Base-by-base conservation (phyloP, 1,139 yeast species). In the Candida neerlandica region DNA sequence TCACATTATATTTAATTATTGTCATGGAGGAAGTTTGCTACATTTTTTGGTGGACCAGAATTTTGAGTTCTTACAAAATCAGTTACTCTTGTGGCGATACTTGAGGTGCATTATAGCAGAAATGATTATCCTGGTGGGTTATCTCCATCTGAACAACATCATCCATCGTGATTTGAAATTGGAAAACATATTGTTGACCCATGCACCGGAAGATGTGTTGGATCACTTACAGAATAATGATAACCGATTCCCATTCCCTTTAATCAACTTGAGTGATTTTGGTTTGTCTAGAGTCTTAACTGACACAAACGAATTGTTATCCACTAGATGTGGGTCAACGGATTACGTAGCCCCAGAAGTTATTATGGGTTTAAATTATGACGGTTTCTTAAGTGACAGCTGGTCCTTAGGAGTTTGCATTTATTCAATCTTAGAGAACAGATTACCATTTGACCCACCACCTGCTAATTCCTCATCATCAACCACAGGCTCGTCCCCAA, bases 401-500 rank as follows among this genome's bases (percentile, higher is more conserved):
- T 94, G 99, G 99, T 89, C 97, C 1, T 69, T 91, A 6, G 99
- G 98, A 1, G 98, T 92, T 4, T 73, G 91, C n/a, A 69, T 91
- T 1, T 94, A 91, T 63, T 82, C 96, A 1, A 69, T 92, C 33
- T 68, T 94, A 60, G 99, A 94, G 60, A 85, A 89, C 47, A 67
- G 97, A 49, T 73, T 94, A 46, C 99, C 99, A 1, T 94, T 94
- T 71, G 99, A 94, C 63, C 27, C 35, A 4, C 48, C 45, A 32
- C 32, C 48, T 15, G 63, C 60, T 19, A 51, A 61, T 32, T 49
- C 59, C 4, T 58, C 64, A 12, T 48, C 67, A 1, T 34, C 51
- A 18, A 39, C 41, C 1, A 27, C 32, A 5, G 15, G 33, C 16
- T 18, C 46, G 11, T 23, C 44, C 11, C 55, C 58, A 5, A 75